Base-by-base conservation (phyloP, 345 rosid genomes). In the Syzygium aqueum region DNA sequence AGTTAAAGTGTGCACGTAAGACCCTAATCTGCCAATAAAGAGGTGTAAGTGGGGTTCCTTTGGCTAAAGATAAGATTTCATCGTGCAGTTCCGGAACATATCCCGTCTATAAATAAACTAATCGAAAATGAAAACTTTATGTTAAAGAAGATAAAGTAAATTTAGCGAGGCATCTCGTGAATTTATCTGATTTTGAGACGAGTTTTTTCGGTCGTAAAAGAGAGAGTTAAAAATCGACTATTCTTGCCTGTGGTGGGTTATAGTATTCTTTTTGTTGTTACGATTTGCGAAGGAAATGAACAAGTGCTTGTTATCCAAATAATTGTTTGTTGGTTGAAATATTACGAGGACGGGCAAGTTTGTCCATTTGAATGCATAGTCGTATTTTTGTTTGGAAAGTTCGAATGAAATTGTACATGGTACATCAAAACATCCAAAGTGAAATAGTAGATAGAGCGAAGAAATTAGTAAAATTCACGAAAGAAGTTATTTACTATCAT, bases 181-280 rank as follows among this genome's bases (percentile, higher is more conserved):
- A 33, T 22, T 33, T 73, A 67, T 19, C 23, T 33, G 9, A 19
- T 67, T 73, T 30, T 37, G 46, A 67, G 33, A 67, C 12, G 25
- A 73, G 13, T 3, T 73, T 73, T 67, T 73, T 37, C 25, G 0
- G 0, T 9, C 0, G 49, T 67, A 30, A 67, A 33, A 67, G 78
- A 67, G 22, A 65, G 12, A 67, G 43, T 15, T 17, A 6, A 53
- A 8, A 65, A 7, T 8, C 0, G 1, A 0, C 21, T 16, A 8
- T 33, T 67, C 25, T 67, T 67, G 23, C 13, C 2, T 16, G 11
- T 67, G 46, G 3, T 67, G 22, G 27, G 22, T 54, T 54, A 21
- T 21, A 50, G 2, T 50, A 43, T 43, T 43, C 46, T 43, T 43
- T 43, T 43, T 43, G 46, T 43, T 43, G 6, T 1, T 43, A 43